Evolutionary conservation across 345 rosid species (phyloP).

Genomic region (Turnera subulata): DNA sequence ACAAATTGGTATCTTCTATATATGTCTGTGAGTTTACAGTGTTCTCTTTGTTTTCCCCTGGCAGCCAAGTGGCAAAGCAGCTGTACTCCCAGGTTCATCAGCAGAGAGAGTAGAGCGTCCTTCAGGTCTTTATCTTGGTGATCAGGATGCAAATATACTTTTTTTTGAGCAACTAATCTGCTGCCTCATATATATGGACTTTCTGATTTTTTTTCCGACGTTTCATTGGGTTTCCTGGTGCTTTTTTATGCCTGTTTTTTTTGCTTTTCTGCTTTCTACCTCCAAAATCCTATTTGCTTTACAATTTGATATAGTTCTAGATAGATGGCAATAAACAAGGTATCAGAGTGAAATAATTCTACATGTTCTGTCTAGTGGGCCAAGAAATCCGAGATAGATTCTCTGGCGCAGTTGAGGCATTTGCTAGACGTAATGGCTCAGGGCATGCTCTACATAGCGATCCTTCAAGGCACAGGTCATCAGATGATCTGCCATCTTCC

Average conservation of each 20-base stretch:
- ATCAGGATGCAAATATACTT: not conserved
- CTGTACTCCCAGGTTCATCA: slow-evolving; percentile 42
- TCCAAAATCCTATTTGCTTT: not conserved
- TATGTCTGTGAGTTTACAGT: too few relatives aligned
- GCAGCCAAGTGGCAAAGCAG: slow-evolving; percentile 49
- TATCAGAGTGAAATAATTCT: not conserved
- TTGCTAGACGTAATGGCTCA: slow-evolving; percentile 53
- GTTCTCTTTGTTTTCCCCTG: slow-evolving; percentile 12
- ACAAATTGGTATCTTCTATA: too few relatives aligned
- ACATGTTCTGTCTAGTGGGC: slow-evolving; percentile 30
- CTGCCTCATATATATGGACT: too few relatives aligned
- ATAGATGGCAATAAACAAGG: too few relatives aligned
- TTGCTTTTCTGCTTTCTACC: not conserved
- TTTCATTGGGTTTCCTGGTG: not conserved
- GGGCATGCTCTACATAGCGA: slow-evolving; percentile 40
- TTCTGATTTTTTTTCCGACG: not conserved
- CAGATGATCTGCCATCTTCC: slow-evolving; percentile 52
- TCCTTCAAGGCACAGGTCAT: slow-evolving; percentile 46
- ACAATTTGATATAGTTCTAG: not conserved
- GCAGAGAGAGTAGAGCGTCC: slow-evolving; percentile 47
- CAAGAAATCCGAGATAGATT: slow-evolving; percentile 59
- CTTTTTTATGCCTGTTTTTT: not conserved
- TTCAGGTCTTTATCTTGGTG: slow-evolving; percentile 26
- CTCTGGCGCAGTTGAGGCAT: slow-evolving; percentile 70
- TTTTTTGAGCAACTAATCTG: not conserved